Base-by-base conservation (phyloP, 768 basidiomycete species). In the Hericium erinaceus region DNA sequence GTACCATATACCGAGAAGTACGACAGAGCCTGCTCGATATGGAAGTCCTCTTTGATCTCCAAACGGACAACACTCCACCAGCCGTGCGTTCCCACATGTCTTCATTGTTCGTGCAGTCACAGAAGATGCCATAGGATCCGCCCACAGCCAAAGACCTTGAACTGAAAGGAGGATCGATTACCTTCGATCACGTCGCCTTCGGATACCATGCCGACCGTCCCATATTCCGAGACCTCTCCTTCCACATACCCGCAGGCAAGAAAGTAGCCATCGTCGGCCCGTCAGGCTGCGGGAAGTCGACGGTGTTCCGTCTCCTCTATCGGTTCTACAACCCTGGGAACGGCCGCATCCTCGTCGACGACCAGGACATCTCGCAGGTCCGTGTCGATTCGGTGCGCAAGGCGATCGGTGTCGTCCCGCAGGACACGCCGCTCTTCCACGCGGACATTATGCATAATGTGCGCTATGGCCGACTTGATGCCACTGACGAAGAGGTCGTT, bases 361-460 rank as follows among this genome's bases (percentile, higher is more conserved):
- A 82, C 7, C 95, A 99, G 72, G 85, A 94, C 67, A 82, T 98
- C 60, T 75, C 80, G 48, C 76, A 81, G 2, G 73, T 97, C 4
- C 81, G 86, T 63, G 70, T 95, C 39, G 78, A 80, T 22, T 87
- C 83, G 39, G 74, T 98, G 0, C 80, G 97, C 16, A 74, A 73
- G 48, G 72, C 78, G 3, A 87, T 99, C 33, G 97, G 95, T 2
- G 92, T 98, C 16, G 97, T 99, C 1, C 97, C 97, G 1, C 95
- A 99, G 69, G 97, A 99, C 65, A 99, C 95, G 15, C 95, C 97
- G 1, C 76, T 99, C 3, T 98, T 99, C 79, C 95, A 99, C 69
- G 85, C 91, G 5, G 87, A 98, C 67, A 86, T 98, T 49, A 76
- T 97, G 79, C 92, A 98, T 68, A 99, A 99, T 66, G 83, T 99